These are phyloP conservation scores for Cryphonectria japonica DNA, from an alignment of 2,329 filamentous ascomycete genomes.

Conservation along the genomic window DNA sequence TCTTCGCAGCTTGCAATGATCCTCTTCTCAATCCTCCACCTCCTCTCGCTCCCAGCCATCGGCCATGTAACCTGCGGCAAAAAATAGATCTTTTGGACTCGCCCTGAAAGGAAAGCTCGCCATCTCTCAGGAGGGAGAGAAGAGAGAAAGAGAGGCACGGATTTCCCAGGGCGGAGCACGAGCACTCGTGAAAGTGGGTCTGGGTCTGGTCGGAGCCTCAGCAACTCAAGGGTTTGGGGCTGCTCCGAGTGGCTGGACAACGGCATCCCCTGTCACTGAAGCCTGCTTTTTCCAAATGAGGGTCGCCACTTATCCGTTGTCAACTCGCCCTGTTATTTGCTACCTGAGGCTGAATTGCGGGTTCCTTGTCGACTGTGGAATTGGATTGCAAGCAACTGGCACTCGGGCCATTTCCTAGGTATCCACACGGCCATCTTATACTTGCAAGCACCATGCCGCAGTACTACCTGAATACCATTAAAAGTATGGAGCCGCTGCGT, in stretches of 20 bases:
- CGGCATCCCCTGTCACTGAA: constrained; percentile 22
- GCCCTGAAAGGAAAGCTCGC: constrained; percentile 6
- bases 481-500: not conserved
- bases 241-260: constrained; percentile 25
- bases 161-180: not conserved
- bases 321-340: constrained; percentile 21
- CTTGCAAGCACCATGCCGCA: not conserved
- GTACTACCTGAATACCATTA: not conserved
- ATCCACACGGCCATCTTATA: constrained; percentile 14
- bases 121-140: constrained; percentile 10
- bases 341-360: constrained; percentile 25
- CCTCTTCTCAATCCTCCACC: constrained; percentile 1
- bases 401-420: constrained; percentile 22
- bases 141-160: not conserved
- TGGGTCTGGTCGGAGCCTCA: constrained; percentile 23
- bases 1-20: not conserved
- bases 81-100: constrained; percentile 17
- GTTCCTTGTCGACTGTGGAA: constrained; percentile 4
- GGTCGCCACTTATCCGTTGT: constrained; percentile 24
- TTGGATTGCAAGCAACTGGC: constrained; percentile 12
- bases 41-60: constrained; percentile 8
- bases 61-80: not conserved
- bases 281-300: constrained; percentile 24
- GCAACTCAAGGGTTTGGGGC: constrained; percentile 19
- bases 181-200: constrained; percentile 22